Conservation (phyloP, 306 rosid genomes). For the Herpetospermum pedunculosum region DNA sequence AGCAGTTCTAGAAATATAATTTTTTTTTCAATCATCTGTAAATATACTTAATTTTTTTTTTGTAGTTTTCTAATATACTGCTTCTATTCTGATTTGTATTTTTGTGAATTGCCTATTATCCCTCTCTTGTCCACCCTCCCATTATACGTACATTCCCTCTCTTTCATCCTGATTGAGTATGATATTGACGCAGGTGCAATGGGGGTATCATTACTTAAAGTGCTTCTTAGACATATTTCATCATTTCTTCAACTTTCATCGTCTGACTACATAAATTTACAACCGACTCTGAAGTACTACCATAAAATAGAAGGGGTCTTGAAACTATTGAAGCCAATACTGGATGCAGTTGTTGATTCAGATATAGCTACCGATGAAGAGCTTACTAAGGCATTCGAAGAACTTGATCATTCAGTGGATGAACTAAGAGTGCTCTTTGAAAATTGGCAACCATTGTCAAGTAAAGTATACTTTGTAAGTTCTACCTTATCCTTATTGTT, state of each 20-base stretch:
- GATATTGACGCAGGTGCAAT: conserved; percentile 58
- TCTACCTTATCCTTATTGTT: background rate
- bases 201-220: conserved; percentile 72
- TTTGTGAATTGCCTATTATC: background rate
- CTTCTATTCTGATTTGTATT: background rate
- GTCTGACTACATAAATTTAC: conserved; percentile 46
- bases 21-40: background rate
- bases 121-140: background rate
- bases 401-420: conserved; percentile 47
- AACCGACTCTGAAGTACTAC: conserved; percentile 62
- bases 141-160: background rate
- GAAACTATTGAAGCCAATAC: conserved; percentile 64
- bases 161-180: background rate
- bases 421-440: conserved; percentile 63
- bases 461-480: conserved; percentile 94
- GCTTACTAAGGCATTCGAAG: conserved; percentile 51
- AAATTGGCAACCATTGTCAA: conserved; percentile 69
- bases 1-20: background rate
- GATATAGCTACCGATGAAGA: conserved; percentile 57
- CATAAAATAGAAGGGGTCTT: conserved; percentile 60
- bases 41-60: background rate
- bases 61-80: background rate
- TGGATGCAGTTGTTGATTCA: conserved; percentile 58
- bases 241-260: conserved; percentile 55
- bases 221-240: conserved; percentile 52